Conservation (phyloP, 176 grass and related monocot genomes). For the Thalia dealbata region DNA sequence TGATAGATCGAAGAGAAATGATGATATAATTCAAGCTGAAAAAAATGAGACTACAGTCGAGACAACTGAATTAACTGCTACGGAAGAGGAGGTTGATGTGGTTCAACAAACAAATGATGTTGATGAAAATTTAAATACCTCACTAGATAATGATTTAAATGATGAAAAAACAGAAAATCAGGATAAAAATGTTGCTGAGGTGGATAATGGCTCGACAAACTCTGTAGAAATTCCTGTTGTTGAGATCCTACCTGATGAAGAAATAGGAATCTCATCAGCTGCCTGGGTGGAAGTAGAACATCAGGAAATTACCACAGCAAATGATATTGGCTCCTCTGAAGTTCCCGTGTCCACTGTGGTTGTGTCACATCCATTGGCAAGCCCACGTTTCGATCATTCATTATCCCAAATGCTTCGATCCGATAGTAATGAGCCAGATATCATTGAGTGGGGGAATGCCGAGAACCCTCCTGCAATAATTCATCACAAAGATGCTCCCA, state of each 20-base stretch:
- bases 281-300: slow-evolving; percentile 91
- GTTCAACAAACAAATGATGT: slow-evolving; percentile 85
- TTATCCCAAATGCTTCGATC: slow-evolving; percentile 98
- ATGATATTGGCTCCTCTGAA: slow-evolving; percentile 41
- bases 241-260: slow-evolving; percentile 63
- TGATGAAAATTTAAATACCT: slow-evolving; percentile 78
- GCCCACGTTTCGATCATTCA: slow-evolving; percentile 65
- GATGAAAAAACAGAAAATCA: slow-evolving; percentile 69
- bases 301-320: slow-evolving; percentile 41
- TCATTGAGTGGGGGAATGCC: slow-evolving; percentile 97
- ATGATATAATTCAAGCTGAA: slow-evolving; percentile 49
- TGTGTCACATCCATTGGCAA: slow-evolving; percentile 43
- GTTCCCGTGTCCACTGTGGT: slow-evolving; percentile 26
- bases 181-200: slow-evolving; percentile 36
- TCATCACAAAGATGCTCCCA: slow-evolving; percentile 88
- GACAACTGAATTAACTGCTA: slow-evolving; percentile 44
- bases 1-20: slow-evolving; percentile 46
- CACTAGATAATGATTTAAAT: slow-evolving; percentile 65
- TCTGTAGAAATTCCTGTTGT: slow-evolving; percentile 27
- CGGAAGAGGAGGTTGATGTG: slow-evolving; percentile 74
- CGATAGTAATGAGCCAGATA: slow-evolving; percentile 78
- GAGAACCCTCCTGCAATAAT: slow-evolving; percentile 89
- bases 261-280: slow-evolving; percentile 85
- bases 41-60: slow-evolving; percentile 46
- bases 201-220: slow-evolving; percentile 37